Base-by-base conservation (phyloP, 2,329 filamentous ascomycete genomes). In the Alternaria brassicae region DNA sequence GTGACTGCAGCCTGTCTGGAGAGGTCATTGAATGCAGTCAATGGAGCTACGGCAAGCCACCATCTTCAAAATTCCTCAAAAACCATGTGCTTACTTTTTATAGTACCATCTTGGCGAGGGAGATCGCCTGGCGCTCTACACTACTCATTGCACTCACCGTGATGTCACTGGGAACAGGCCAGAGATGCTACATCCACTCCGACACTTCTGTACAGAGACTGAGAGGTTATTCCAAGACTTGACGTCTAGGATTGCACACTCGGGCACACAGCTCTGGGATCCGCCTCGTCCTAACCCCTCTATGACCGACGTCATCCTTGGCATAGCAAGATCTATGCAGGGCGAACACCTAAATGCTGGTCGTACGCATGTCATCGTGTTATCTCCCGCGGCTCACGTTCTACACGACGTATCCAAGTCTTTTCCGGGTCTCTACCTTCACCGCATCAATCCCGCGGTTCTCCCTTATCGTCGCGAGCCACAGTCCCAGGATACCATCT, bases 91-190 rank as follows among this genome's bases (percentile, higher is more conserved):
- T 58, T 45, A 55, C 54, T 28, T 58, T 44, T 56, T 37, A 17
- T 37, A 52, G 53, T 53, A 67, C 32, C 61, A 71, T 34, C 48
- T 75, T 17, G 49, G 55, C 19, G 50, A 41, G 2, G 62, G 57
- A 19, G 73, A 76, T 51, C 71, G 72, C 15, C 21, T 75, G 32
- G 72, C 70, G 2, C 53, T 76, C 23, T 76, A 71, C 47, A 68
- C 71, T 2, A 75, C 74, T 2, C 70, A 75, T 40, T 75, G 73
- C 39, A 72, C 67, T 19, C 72, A 75, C 44, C 67, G 65, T 10
- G 27, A 59, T 9, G 65, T 72, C 28, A 70, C 68, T 7, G 66
- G 71, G 17, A 75, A 66, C 36, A 58, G 62, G 25, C 71, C 71
- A 21, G 72, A 75, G 8, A n/a, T 65, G 9, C 52, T 71, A 3